Conservation (phyloP, 352 stramenopile genomes). For the Phytophthora pistaciae region DNA sequence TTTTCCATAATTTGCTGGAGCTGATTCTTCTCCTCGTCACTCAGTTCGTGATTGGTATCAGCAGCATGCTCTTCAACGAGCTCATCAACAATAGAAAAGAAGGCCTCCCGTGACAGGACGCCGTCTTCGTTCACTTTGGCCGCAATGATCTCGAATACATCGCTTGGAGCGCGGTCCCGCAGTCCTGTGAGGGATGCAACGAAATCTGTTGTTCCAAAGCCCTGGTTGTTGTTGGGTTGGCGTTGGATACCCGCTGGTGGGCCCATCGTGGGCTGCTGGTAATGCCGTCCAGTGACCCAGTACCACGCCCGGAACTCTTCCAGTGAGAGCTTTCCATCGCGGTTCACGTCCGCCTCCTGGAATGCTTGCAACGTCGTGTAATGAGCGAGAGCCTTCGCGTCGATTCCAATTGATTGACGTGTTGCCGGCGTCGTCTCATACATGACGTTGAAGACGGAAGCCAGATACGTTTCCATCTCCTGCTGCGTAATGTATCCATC, state of each 20-base stretch:
- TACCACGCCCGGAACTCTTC: constrained; percentile 90
- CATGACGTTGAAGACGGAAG: constrained; percentile 78
- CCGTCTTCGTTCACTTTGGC: constrained; percentile 87
- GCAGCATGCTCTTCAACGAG: constrained; percentile 53
- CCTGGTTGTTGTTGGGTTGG: constrained; percentile 20
- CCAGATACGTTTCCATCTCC: constrained; percentile 87
- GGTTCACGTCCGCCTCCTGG: constrained; percentile 87
- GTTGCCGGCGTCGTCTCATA: constrained; percentile 50
- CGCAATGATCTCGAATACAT: constrained; percentile 88
- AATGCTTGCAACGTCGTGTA: constrained; percentile 89
- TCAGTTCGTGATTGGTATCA: constrained; percentile 33
- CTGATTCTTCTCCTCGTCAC: constrained; percentile 40
- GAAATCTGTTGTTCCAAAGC: constrained; percentile 62
- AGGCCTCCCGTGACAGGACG: constrained; percentile 69
- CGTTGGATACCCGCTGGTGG: constrained; percentile 1
- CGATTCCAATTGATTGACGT: constrained; percentile 55
- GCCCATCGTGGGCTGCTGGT: constrained; percentile 23
- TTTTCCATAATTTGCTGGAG: constrained; percentile 63
- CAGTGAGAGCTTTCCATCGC: constrained; percentile 76
- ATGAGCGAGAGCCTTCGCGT: constrained; percentile 62
- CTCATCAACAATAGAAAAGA: constrained; percentile 78
- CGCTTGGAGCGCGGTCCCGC: constrained; percentile 51
- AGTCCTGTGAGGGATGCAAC: constrained; percentile 71
- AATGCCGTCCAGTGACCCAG: constrained; percentile 34
- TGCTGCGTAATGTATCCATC: constrained; percentile 86